Percentiles rank a stretch among this genome's conserved stretches.
Conservation (phyloP, 768 basidiomycete species). For the Panaeolus papilionaceus region DNA sequence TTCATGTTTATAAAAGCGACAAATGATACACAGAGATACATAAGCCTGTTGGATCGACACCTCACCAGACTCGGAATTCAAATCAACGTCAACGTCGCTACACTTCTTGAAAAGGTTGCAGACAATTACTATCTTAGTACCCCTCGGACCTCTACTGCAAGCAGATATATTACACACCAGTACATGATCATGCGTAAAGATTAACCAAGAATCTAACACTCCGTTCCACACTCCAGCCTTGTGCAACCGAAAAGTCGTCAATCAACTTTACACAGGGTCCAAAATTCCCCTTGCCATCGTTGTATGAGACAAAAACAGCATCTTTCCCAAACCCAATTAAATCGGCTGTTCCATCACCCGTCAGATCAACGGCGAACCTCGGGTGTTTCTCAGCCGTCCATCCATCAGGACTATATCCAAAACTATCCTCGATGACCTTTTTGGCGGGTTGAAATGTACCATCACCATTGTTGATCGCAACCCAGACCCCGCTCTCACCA, state of each 20-base stretch:
- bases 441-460: constrained; percentile 14
- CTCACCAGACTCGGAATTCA: too few species aligned
- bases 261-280: constrained; percentile 9
- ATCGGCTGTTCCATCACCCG: constrained; percentile 17
- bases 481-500: constrained; percentile 16
- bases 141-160: too few species aligned
- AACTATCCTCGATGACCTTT: constrained; percentile 11
- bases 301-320: constrained; percentile 16
- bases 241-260: constrained; percentile 15
- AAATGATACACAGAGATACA: too few species aligned
- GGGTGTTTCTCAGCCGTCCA: constrained; percentile 20
- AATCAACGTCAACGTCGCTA: too few species aligned
- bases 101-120: too few species aligned
- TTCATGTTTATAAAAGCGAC: too few species aligned
- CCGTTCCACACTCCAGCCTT: constrained; percentile 16
- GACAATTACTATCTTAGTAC: too few species aligned
- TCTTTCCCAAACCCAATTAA: constrained; percentile 18
- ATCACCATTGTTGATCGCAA: constrained; percentile 18
- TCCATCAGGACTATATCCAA: constrained; percentile 16
- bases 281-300: constrained; percentile 20
- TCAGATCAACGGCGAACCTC: constrained; percentile 20
- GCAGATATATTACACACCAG: too few species aligned
- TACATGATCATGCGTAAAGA: neutral
- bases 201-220: constrained; percentile 16
- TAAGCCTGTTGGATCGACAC: too few species aligned